Conservation (phyloP, 495 filamentous ascomycete genomes). For the Xylaria telfairii region DNA sequence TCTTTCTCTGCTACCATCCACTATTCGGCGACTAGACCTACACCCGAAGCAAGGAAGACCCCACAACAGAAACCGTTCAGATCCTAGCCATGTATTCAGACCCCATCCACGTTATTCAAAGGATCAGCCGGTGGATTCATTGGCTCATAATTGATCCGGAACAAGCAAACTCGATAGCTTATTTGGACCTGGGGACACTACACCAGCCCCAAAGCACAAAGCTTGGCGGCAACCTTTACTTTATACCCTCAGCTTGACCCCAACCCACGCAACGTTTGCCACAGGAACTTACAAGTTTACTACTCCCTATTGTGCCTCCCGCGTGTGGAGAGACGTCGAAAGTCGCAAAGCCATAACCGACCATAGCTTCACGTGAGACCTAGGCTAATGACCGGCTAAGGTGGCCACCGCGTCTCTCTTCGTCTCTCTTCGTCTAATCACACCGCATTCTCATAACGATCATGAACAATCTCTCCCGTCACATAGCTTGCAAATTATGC, state of each 20-base stretch:
- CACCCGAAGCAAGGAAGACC: slow-evolving; percentile 10
- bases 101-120: slow-evolving; percentile 18
- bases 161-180: slow-evolving; percentile 22
- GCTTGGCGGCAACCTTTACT: slow-evolving; percentile 18
- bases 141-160: slow-evolving; percentile 10
- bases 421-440: not conserved
- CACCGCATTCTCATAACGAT: not conserved
- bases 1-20: slow-evolving; percentile 8
- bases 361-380: slow-evolving; percentile 5
- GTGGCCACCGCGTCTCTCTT: slow-evolving; percentile 13
- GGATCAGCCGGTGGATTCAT: slow-evolving; percentile 11
- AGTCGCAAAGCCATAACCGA: not conserved
- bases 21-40: slow-evolving; percentile 5
- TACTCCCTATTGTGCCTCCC: not conserved
- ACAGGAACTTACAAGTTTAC: slow-evolving; percentile 12
- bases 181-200: slow-evolving; percentile 16
- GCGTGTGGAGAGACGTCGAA: slow-evolving; percentile 19
- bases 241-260: slow-evolving; percentile 16
- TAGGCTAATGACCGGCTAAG: slow-evolving; percentile 17
- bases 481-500: slow-evolving; percentile 32
- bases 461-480: slow-evolving; percentile 27
- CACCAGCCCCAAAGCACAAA: slow-evolving; percentile 10
- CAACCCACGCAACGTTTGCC: slow-evolving; percentile 16
- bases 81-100: slow-evolving; percentile 16
- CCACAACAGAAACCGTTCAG: slow-evolving; percentile 18